These are phyloP conservation scores for Rubus idaeus DNA, from an alignment of 306 rosid species.

Conservation along the genomic window DNA sequence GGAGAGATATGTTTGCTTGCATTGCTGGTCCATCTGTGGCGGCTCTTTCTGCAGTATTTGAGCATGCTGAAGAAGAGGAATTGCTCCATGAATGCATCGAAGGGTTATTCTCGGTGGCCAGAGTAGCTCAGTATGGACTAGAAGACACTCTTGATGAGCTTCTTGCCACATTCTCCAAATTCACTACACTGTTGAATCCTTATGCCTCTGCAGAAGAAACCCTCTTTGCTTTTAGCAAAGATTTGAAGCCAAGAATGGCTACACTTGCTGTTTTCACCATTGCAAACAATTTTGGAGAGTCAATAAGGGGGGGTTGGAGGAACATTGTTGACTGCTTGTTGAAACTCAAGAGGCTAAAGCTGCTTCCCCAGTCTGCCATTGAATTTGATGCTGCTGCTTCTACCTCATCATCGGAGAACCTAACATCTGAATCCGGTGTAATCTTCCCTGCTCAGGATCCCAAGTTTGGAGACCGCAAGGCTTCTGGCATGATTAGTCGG, in stretches of 20 bases:
- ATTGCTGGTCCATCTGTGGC: constrained; percentile 90
- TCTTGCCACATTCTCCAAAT: constrained; percentile 72
- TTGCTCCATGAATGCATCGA: constrained; percentile 87
- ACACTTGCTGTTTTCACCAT: constrained; percentile 81
- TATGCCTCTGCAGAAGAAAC: constrained; percentile 94
- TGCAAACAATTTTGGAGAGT: constrained; percentile 64
- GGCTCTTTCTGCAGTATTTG: constrained; percentile 77
- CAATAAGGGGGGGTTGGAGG: constrained; percentile 90
- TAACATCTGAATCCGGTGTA: constrained; percentile 45
- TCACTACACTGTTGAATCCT: constrained; percentile 83
- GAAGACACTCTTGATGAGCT: constrained; percentile 90
- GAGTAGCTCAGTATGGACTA: constrained; percentile 77
- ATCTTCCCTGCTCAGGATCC: constrained; percentile 43
- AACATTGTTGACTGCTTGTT: constrained; percentile 82
- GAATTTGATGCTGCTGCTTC: constrained; percentile 52
- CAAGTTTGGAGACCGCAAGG: constrained; percentile 39
- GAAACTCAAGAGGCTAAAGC: constrained; percentile 79
- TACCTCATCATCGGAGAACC: constrained; percentile 24
- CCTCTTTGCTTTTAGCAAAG: constrained; percentile 71
- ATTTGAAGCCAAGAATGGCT: constrained; percentile 80
- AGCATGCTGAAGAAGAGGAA: constrained; percentile 85
- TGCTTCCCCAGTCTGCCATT: constrained; percentile 66
- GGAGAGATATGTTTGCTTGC: constrained; percentile 93
- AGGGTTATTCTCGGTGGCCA: constrained; percentile 76
- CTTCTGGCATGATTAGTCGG: constrained; percentile 46